Evolutionary conservation across 805 yeast species (phyloP).

Genomic region (Saccharomycopsis fermentans): DNA sequence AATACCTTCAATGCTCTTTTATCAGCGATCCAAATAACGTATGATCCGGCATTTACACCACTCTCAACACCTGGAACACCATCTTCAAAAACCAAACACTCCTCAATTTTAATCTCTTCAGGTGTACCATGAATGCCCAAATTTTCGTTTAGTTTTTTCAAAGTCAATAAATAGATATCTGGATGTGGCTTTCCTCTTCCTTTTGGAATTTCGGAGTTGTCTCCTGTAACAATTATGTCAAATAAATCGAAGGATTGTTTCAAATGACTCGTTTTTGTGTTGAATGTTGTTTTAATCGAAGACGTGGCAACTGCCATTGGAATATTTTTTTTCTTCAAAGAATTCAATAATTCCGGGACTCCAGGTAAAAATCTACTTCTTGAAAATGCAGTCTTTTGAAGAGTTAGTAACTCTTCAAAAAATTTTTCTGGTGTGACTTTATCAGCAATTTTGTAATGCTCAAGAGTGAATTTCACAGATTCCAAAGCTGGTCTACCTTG

Average conservation of each 20-base stretch:
- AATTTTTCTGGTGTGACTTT: conserved; percentile 51
- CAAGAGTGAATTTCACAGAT: conserved; percentile 55
- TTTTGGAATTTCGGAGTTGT: conserved; percentile 67
- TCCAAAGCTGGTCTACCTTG: conserved; percentile 89
- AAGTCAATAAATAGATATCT: conserved; percentile 81
- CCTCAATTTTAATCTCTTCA: conserved; percentile 50
- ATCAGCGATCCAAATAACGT: conserved; percentile 94
- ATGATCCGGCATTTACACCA: conserved; percentile 73
- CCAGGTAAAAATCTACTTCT: conserved; percentile 70
- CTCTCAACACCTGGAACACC: conserved; percentile 86
- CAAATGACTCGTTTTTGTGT: conserved; percentile 66
- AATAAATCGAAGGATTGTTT: conserved; percentile 54
- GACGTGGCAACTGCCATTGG: conserved; percentile 93
- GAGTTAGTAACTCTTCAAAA: conserved; percentile 37
- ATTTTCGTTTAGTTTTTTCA: conserved; percentile 58
- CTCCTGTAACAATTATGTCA: conserved; percentile 69
- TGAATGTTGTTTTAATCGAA: conserved; percentile 50
- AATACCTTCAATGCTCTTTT: conserved; percentile 52
- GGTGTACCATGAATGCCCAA: conserved; percentile 21
- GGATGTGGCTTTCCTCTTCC: conserved; percentile 94
- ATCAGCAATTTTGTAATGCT: conserved; percentile 56
- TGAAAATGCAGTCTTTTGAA: conserved; percentile 51
- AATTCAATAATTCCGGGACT: conserved; percentile 55
- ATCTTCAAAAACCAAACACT: conserved; percentile 89
- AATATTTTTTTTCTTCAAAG: conserved; percentile 40